Percentiles rank a stretch among this genome's conserved stretches.
phyloP scores from a whole-genome alignment of 2,329 filamentous ascomycete species.

The Verticillium albo-atrum region DNA sequence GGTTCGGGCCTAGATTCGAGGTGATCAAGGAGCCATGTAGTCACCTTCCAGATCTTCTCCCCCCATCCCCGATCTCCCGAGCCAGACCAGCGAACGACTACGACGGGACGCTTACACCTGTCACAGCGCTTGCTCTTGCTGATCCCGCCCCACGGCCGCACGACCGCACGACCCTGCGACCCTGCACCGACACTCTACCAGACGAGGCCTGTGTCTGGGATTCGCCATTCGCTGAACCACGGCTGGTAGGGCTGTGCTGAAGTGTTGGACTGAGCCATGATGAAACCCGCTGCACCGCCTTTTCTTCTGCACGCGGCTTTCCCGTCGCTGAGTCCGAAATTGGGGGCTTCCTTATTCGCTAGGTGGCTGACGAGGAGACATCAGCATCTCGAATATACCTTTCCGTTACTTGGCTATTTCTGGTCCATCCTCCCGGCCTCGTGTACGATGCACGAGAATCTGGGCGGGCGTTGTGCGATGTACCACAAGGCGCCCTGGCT shows the following conservation, averaged over 20 bases:
- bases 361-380: background rate
- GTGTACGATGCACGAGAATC: background rate
- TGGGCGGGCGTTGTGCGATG: background rate
- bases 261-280: background rate
- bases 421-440: background rate
- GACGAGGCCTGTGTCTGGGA: background rate
- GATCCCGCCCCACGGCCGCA: background rate
- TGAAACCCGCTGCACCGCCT: background rate
- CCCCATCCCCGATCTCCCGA: background rate
- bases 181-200: background rate
- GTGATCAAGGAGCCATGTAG: too few species aligned
- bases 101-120: background rate
- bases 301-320: background rate
- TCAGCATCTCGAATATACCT: background rate
- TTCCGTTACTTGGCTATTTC: background rate
- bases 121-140: background rate
- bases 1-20: background rate
- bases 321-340: background rate
- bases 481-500: background rate
- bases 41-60: too few species aligned
- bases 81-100: background rate
- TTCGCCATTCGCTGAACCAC: background rate
- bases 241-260: conserved; percentile 2
- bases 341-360: background rate
- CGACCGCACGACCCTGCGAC: background rate